A percentile compares a stretch with the other conserved stretches of the same genome.
phyloP scores from a whole-genome alignment of 2,329 filamentous ascomycete species.

The Seiridium unicorne region DNA sequence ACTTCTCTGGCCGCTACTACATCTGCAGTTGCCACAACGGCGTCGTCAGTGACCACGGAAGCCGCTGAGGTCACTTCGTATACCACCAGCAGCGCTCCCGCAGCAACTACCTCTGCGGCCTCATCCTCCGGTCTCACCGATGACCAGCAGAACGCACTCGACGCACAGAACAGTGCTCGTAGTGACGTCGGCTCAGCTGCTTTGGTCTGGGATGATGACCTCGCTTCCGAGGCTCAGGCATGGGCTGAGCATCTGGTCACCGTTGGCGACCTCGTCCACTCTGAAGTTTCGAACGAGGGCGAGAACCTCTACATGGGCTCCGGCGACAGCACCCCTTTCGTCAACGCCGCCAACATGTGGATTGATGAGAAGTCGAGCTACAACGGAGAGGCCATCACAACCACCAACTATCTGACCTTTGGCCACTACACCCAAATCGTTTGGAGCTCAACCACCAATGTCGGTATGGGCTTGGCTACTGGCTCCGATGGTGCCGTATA shows the following conservation, averaged over 20 bases:
- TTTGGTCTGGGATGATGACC: not conserved
- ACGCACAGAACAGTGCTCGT: conserved; percentile 3
- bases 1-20: not conserved
- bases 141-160: conserved; percentile 5
- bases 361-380: not conserved
- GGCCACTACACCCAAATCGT: conserved; percentile 5
- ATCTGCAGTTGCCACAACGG: not conserved
- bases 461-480: not conserved
- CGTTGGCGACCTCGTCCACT: not conserved
- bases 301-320: conserved; percentile 6
- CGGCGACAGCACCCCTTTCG: not conserved
- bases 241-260: not conserved
- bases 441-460: not conserved
- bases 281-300: not conserved
- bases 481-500: not conserved
- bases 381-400: not conserved
- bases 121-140: not conserved
- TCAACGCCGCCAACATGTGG: not conserved
- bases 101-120: not conserved
- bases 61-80: not conserved
- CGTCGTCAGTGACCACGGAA: not conserved
- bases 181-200: conserved; percentile 1
- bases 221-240: conserved; percentile 1
- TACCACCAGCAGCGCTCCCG: not conserved
- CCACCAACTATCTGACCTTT: conserved; percentile 2